Evolutionary conservation across 495 filamentous ascomycete genomes (phyloP), one percentile per base, ranked within the genome.

Genomic region (Pyrenula massariospora): DNA sequence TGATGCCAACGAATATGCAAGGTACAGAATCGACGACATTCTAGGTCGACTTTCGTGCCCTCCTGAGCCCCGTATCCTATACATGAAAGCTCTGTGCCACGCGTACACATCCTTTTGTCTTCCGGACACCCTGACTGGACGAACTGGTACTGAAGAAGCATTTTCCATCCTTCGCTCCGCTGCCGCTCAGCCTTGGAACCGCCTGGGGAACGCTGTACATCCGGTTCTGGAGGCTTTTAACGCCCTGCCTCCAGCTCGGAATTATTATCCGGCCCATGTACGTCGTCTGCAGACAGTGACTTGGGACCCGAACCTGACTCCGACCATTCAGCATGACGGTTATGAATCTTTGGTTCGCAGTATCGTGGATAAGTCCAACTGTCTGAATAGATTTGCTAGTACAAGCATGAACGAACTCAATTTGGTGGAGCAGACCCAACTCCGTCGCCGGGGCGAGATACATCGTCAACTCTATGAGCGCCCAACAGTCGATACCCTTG

Each of bases 81-180:
- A 76, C 15, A 80, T 71, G 53, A 60, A 80, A 10, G 73, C 68
- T 42, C 81, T 80, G 54, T 69, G 87, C 1, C 82, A 88, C 59
- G 83, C 82, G 0, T n/a, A 83, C 0, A 88, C 84, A 0, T 78
- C 82, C 1, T 76, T 71, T 53, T 78, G 72, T 50, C 58, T 86
- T 0, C 74, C 78, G 0, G 86, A 89, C 59, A 68, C 72, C 0
- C 63, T 88, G 0, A 84, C 80, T 0, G 56, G 60, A 0, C 71
- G 66, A 23, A 87, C 82, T 2, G 86, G 86, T 0, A 86, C 82
- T 0, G 85, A 88, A 57, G 70, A 85, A 59, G 65, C 70, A 2
- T 61, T 88, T 1, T 56, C 59, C 0, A 74, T 78, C 22, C 69
- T 87, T 10, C 57, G 58, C 0, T 76, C 73, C 2, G 77, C 77